Percentiles rank a stretch among this genome's conserved stretches.
phyloP scores from a whole-genome alignment of 331 rosid genomes.

The Prunus yedoensis region DNA sequence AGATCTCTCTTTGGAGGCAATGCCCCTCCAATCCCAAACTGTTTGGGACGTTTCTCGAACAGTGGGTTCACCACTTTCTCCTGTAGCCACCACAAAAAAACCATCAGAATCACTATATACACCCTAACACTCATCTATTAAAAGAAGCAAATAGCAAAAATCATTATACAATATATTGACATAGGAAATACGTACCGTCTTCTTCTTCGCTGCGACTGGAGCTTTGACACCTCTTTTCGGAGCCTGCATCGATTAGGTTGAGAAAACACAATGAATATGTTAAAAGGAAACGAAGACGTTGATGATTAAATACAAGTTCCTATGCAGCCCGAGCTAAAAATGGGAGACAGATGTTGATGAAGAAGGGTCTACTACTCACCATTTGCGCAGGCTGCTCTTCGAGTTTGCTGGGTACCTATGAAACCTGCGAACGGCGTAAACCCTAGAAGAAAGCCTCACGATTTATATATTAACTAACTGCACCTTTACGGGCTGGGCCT shows the following conservation, averaged over 20 bases:
- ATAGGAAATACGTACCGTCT: conserved; percentile 17
- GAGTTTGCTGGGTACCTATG: neutral
- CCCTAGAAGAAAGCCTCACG: conserved; percentile 1
- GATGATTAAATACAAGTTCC: neutral
- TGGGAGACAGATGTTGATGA: neutral
- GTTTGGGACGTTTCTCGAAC: conserved; percentile 47
- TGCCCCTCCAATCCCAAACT: conserved; percentile 45
- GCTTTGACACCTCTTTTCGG: conserved; percentile 44
- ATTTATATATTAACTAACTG: neutral
- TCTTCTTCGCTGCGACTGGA: conserved; percentile 38
- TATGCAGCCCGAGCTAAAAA: neutral
- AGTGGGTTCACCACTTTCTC: conserved; percentile 43
- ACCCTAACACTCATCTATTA: neutral
- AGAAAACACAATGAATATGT: neutral
- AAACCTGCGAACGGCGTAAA: conserved; percentile 1
- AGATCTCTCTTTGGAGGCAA: conserved; percentile 44
- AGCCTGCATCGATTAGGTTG: conserved; percentile 24
- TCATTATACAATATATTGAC: neutral
- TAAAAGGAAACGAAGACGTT: neutral
- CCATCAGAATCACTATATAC: neutral
- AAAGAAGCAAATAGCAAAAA: neutral
- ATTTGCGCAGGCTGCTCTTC: conserved; percentile 2
- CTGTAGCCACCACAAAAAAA: conserved; percentile 9
- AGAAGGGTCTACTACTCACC: neutral
- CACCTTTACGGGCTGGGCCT: neutral